Conservation (phyloP, 352 stramenopile genomes). For the Phytophthora quininea region DNA sequence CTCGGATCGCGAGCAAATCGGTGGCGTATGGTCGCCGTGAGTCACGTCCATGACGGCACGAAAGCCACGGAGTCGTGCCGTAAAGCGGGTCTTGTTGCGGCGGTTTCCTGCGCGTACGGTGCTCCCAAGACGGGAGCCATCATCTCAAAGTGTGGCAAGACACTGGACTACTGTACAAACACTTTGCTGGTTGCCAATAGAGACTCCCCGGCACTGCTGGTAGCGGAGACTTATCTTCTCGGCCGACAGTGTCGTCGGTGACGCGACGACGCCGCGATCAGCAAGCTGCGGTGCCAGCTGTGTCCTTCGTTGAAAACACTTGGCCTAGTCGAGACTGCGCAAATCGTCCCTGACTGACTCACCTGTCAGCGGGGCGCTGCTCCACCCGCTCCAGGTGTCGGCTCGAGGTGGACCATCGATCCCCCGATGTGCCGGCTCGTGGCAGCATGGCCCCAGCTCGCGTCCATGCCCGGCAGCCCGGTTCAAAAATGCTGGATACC, state of each 20-base stretch:
- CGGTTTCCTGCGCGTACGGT: no score
- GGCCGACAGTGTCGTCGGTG: neutral
- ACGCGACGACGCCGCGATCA: neutral
- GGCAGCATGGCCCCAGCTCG: neutral
- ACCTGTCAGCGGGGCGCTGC: no score
- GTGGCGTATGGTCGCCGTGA: no score
- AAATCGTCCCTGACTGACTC: neutral
- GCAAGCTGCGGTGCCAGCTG: constrained; percentile 1
- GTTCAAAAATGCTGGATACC: neutral
- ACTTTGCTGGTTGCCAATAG: no score
- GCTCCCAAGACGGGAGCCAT: no score
- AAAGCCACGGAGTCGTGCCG: no score
- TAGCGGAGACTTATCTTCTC: neutral
- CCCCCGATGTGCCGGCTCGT: neutral
- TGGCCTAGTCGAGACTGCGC: constrained; percentile 3
- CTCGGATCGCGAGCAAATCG: no score
- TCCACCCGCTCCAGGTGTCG: neutral
- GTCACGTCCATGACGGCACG: no score
- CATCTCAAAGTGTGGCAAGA: no score
- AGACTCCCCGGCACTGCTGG: no score
- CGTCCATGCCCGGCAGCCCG: neutral
- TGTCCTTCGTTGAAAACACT: constrained; percentile 28
- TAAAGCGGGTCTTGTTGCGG: no score
- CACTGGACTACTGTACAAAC: neutral
- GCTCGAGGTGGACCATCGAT: constrained; percentile 2